These are phyloP conservation scores for Fusarium globosum DNA, from an alignment of 2,329 filamentous ascomycete genomes.

Conservation along the genomic window DNA sequence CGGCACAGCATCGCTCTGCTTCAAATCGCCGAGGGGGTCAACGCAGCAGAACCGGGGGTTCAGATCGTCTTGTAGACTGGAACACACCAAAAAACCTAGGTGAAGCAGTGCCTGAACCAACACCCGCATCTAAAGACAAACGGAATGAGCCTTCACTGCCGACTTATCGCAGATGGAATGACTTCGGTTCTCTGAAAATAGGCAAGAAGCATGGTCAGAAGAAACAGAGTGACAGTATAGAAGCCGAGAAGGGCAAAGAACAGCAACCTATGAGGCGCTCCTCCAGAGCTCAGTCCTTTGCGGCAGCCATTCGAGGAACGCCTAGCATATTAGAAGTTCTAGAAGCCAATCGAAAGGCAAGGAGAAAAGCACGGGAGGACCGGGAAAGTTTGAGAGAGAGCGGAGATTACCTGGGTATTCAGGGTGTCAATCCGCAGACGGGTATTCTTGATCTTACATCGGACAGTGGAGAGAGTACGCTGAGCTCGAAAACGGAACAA, in stretches of 20 bases:
- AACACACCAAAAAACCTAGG: slow-evolving; percentile 49
- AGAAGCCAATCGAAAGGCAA: slow-evolving; percentile 49
- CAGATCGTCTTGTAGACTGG: slow-evolving; percentile 51
- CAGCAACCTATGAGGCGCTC: neutral
- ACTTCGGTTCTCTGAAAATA: slow-evolving; percentile 7
- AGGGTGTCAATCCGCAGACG: slow-evolving; percentile 68
- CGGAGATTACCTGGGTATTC: slow-evolving; percentile 69
- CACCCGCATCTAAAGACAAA: neutral
- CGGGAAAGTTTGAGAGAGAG: slow-evolving; percentile 63
- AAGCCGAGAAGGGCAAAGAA: neutral
- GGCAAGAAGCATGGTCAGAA: slow-evolving; percentile 7
- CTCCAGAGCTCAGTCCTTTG: neutral
- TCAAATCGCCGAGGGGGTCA: slow-evolving; percentile 29
- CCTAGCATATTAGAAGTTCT: slow-evolving; percentile 32
- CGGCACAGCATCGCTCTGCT: slow-evolving; percentile 11
- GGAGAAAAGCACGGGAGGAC: slow-evolving; percentile 48
- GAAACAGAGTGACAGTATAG: neutral
- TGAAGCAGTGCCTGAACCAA: slow-evolving; percentile 2
- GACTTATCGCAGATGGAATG: slow-evolving; percentile 33
- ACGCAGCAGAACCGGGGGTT: slow-evolving; percentile 38
- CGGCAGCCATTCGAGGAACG: neutral
- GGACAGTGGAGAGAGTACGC: slow-evolving; percentile 56
- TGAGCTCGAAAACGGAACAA: slow-evolving; percentile 47
- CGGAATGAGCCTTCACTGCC: neutral
- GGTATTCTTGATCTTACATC: slow-evolving; percentile 64